These are phyloP conservation scores for Chaetomium cochliodes DNA, from an alignment of 495 filamentous ascomycete genomes.

Conservation along the genomic window DNA sequence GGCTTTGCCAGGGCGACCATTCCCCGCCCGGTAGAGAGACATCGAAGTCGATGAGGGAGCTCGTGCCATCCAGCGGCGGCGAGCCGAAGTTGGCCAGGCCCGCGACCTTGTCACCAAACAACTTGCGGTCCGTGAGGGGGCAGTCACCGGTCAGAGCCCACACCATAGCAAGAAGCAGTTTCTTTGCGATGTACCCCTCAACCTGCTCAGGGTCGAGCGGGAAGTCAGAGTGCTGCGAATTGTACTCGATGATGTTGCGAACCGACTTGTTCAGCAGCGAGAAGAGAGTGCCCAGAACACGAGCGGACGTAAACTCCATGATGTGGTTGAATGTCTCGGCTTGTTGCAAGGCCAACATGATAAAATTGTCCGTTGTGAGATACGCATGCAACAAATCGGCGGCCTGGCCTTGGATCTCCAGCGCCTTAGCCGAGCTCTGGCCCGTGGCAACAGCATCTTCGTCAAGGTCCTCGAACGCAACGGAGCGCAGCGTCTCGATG, in stretches of 20 bases:
- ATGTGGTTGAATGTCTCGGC: slow-evolving; percentile 84
- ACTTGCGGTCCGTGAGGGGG: slow-evolving; percentile 79
- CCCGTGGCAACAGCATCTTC: slow-evolving; percentile 82
- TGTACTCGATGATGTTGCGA: slow-evolving; percentile 90
- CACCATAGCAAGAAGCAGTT: slow-evolving; percentile 82
- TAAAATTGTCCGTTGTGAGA: slow-evolving; percentile 73
- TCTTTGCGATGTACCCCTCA: slow-evolving; percentile 87
- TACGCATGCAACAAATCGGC: slow-evolving; percentile 74
- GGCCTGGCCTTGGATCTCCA: slow-evolving; percentile 71
- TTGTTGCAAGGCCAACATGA: slow-evolving; percentile 70
- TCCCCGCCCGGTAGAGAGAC: slow-evolving; percentile 80
- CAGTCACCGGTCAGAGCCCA: slow-evolving; percentile 97
- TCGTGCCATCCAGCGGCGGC: slow-evolving; percentile 68
- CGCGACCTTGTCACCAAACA: slow-evolving; percentile 79
- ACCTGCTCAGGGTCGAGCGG: slow-evolving; percentile 84
- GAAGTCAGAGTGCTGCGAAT: slow-evolving; percentile 89
- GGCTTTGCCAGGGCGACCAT: slow-evolving; percentile 90
- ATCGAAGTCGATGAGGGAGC: slow-evolving; percentile 93
- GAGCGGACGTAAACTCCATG: slow-evolving; percentile 93
- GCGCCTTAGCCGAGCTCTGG: slow-evolving; percentile 71
- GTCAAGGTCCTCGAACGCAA: slow-evolving; percentile 88
- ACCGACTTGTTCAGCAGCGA: slow-evolving; percentile 92
- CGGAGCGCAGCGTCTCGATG: slow-evolving; percentile 73
- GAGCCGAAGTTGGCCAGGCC: slow-evolving; percentile 79
- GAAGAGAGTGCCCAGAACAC: slow-evolving; percentile 89